Evolutionary conservation across 495 filamentous ascomycete genomes (phyloP).

Genomic region (Delitschia confertaspora): DNA sequence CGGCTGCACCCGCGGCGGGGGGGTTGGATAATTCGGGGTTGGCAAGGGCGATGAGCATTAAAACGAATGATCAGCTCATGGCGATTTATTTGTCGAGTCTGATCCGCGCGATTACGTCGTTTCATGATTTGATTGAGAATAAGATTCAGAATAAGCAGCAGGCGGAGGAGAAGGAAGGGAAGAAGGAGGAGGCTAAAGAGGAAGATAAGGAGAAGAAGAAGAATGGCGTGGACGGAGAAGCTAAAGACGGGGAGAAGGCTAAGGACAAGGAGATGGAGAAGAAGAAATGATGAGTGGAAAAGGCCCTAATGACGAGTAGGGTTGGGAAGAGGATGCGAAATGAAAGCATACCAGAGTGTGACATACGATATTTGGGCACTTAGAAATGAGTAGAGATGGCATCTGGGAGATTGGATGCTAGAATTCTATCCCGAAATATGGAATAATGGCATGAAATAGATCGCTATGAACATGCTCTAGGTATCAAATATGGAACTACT

Average conservation of each 20-base stretch:
- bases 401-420: too few relatives aligned
- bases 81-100: conserved; percentile 92
- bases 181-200: conserved; percentile 61
- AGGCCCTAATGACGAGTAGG: too few relatives aligned
- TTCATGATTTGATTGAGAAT: conserved; percentile 99
- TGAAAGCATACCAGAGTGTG: too few relatives aligned
- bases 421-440: too few relatives aligned
- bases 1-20: conserved; percentile 37
- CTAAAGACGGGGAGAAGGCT: conserved; percentile 50
- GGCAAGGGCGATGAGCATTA: conserved; percentile 89
- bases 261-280: conserved; percentile 53
- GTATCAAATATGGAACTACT: too few relatives aligned
- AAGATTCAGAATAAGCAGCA: conserved; percentile 98
- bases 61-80: conserved; percentile 99
- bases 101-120: conserved; percentile 95
- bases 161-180: conserved; percentile 86
- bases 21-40: conserved; percentile 68
- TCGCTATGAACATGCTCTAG: too few relatives aligned
- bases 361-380: too few relatives aligned
- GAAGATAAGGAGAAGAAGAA: conserved; percentile 46
- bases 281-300: conserved; percentile 31
- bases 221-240: conserved; percentile 47
- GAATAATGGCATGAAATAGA: too few relatives aligned
- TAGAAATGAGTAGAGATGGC: too few relatives aligned
- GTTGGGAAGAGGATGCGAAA: too few relatives aligned